Evolutionary conservation across 305 asterid species (phyloP).

Genomic region (Fraxinus latifolia): DNA sequence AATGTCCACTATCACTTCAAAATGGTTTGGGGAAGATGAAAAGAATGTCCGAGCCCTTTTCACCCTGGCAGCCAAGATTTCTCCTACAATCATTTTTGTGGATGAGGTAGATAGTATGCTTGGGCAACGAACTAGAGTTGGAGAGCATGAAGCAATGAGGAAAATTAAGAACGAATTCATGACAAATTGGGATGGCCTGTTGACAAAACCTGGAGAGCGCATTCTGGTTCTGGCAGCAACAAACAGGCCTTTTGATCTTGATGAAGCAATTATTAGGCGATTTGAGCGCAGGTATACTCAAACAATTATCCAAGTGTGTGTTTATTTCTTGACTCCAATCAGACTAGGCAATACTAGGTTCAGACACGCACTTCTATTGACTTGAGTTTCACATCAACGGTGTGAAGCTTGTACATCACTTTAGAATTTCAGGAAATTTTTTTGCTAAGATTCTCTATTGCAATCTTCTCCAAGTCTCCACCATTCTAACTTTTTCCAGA

Average conservation of each 20-base stretch:
- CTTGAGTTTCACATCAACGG: background rate
- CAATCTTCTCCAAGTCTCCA: background rate
- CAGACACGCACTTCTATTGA: background rate
- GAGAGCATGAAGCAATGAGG: constrained; percentile 98
- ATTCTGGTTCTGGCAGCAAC: constrained; percentile 99
- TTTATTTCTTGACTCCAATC: constrained; percentile 8
- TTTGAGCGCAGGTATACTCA: constrained; percentile 82
- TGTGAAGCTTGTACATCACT: background rate
- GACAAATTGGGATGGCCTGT: constrained; percentile 94
- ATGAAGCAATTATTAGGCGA: constrained; percentile 94
- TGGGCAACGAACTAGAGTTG: constrained; percentile 91
- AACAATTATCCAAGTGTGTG: background rate
- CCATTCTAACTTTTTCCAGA: background rate
- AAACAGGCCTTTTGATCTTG: constrained; percentile 93
- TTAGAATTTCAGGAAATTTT: background rate
- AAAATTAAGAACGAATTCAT: constrained; percentile 91
- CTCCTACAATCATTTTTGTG: constrained; percentile 89
- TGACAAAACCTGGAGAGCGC: constrained; percentile 82
- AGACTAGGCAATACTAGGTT: background rate
- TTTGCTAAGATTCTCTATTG: background rate
- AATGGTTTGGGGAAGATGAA: constrained; percentile 99
- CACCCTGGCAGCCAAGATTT: constrained; percentile 92
- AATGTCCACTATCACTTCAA: constrained; percentile 95
- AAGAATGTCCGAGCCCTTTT: constrained; percentile 94
- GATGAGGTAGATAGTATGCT: constrained; percentile 99